Conservation (phyloP, 495 filamentous ascomycete genomes). For the Penicillium subrubescens region DNA sequence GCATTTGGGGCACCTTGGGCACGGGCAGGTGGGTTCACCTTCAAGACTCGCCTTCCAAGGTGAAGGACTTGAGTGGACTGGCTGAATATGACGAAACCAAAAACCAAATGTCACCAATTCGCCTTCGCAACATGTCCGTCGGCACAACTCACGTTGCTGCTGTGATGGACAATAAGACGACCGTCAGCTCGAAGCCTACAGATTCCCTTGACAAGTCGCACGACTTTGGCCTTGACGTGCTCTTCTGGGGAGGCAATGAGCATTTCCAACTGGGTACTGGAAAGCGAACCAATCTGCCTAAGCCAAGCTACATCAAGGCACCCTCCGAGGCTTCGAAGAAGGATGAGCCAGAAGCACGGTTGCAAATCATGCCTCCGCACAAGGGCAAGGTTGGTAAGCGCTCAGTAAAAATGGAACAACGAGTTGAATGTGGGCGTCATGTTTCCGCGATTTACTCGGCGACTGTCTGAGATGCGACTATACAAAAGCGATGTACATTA, state of each 20-base stretch:
- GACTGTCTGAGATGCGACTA: conserved; percentile 22
- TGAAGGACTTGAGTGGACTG: conserved; percentile 79
- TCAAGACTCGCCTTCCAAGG: conserved; percentile 74
- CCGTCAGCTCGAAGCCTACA: conserved; percentile 52
- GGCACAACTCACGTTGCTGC: conserved; percentile 80
- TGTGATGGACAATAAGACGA: conserved; percentile 76
- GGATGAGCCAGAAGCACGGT: conserved; percentile 67
- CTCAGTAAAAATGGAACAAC: conserved; percentile 78
- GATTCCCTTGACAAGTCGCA: conserved; percentile 51
- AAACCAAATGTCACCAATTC: conserved; percentile 72
- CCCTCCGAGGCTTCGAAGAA: conserved; percentile 56
- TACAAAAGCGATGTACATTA: conserved; percentile 31
- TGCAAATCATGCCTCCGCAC: conserved; percentile 82
- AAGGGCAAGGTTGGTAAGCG: conserved; percentile 66
- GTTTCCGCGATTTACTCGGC: conserved; percentile 78
- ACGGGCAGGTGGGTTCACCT: conserved; percentile 90
- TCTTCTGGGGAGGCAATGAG: conserved; percentile 96
- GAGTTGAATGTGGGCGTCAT: conserved; percentile 81
- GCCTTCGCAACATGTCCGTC: conserved; percentile 66
- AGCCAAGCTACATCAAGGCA: conserved; percentile 77
- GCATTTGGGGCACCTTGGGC: conserved; percentile 80
- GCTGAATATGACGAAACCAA: conserved; percentile 80
- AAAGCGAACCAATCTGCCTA: conserved; percentile 74
- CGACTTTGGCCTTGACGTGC: conserved; percentile 79
- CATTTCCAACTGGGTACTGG: conserved; percentile 90